Percentiles rank a stretch among this genome's conserved stretches.
Evolutionary conservation across 495 filamentous ascomycete genomes (phyloP).

Genomic region (Aspergillus diversus): DNA sequence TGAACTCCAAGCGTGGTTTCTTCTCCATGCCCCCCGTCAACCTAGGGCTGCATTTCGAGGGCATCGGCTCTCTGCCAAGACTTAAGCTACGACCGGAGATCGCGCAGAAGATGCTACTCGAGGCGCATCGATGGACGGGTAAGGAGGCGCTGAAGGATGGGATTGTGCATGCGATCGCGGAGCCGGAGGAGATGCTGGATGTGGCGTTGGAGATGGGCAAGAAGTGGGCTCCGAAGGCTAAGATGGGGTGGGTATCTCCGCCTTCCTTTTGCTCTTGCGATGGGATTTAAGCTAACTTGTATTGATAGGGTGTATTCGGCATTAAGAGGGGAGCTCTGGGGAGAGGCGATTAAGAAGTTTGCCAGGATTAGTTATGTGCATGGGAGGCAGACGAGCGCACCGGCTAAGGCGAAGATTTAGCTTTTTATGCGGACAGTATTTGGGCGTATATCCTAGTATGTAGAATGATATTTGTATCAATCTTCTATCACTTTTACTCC

Average conservation of each 20-base stretch:
- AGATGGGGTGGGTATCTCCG: slow-evolving; percentile 42
- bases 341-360: slow-evolving; percentile 51
- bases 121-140: slow-evolving; percentile 55
- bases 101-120: slow-evolving; percentile 54
- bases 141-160: slow-evolving; percentile 52
- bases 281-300: neutral
- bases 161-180: slow-evolving; percentile 51
- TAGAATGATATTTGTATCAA: too few relatives aligned
- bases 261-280: neutral
- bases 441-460: too few relatives aligned
- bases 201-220: slow-evolving; percentile 43
- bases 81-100: slow-evolving; percentile 51
- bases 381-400: slow-evolving; percentile 34
- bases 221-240: slow-evolving; percentile 49
- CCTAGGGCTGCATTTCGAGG: slow-evolving; percentile 54
- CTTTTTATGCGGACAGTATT: neutral
- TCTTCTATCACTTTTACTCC: too few relatives aligned
- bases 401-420: slow-evolving; percentile 39
- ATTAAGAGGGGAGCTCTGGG: slow-evolving; percentile 53
- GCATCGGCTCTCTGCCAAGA: slow-evolving; percentile 51
- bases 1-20: slow-evolving; percentile 54
- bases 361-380: slow-evolving; percentile 56
- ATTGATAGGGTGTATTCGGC: slow-evolving; percentile 44
- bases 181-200: slow-evolving; percentile 50
- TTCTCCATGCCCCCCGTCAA: slow-evolving; percentile 54